A percentile compares a stretch with the other conserved stretches of the same genome.
phyloP scores from a whole-genome alignment of 2,329 filamentous ascomycete species.

The Chrysosporium keratinophilum region DNA sequence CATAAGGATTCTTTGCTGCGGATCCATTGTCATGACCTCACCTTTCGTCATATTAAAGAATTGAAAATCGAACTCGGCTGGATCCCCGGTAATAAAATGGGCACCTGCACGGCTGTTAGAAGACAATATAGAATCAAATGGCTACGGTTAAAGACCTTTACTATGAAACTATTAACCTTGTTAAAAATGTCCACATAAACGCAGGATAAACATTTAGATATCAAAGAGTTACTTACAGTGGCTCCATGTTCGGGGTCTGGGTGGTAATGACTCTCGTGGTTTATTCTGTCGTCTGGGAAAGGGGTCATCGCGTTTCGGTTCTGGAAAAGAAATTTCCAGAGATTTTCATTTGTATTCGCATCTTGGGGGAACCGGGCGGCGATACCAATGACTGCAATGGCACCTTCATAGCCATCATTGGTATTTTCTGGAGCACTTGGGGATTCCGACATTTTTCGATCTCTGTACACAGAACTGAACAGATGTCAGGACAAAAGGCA shows the following conservation, averaged over 20 bases:
- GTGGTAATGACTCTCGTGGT: slow-evolving; percentile 29
- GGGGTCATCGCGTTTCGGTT: slow-evolving; percentile 24
- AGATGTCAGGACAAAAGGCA: background rate
- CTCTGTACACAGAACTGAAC: background rate
- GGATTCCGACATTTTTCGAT: background rate
- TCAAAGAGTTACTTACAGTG: slow-evolving; percentile 19
- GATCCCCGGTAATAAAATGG: slow-evolving; percentile 15
- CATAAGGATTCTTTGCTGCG: slow-evolving; percentile 17
- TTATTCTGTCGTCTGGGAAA: slow-evolving; percentile 29
- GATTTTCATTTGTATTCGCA: slow-evolving; percentile 24
- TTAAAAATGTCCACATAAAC: background rate
- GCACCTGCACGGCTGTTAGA: slow-evolving; percentile 3
- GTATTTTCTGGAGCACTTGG: background rate
- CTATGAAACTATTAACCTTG: slow-evolving; percentile 10
- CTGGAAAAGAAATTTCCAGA: slow-evolving; percentile 28
- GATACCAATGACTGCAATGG: slow-evolving; percentile 30
- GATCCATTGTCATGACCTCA: slow-evolving; percentile 17
- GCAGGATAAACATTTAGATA: background rate
- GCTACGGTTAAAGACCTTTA: slow-evolving; percentile 1
- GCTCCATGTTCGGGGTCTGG: slow-evolving; percentile 29
- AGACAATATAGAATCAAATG: background rate
- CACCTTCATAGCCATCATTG: background rate
- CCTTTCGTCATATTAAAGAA: slow-evolving; percentile 15
- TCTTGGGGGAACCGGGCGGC: slow-evolving; percentile 26
- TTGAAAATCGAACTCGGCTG: slow-evolving; percentile 13